Conservation (phyloP, 2,329 filamentous ascomycete species). For the Metarhizium sp. region DNA sequence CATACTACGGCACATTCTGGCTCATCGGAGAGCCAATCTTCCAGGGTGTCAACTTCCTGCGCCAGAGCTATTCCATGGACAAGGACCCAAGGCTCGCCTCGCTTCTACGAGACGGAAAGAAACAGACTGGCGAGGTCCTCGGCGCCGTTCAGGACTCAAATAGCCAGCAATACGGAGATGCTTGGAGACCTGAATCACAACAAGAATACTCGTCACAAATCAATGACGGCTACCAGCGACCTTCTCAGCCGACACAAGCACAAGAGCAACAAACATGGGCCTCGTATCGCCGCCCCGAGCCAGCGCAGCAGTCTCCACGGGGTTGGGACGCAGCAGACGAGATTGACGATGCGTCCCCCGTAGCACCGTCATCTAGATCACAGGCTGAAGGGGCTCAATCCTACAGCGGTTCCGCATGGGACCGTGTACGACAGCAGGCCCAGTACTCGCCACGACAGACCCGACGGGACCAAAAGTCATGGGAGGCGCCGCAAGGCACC, state of each 20-base stretch:
- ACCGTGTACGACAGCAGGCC: slow-evolving; percentile 31
- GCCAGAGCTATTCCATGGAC: slow-evolving; percentile 13
- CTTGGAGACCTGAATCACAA: slow-evolving; percentile 10
- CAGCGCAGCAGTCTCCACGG: slow-evolving; percentile 5
- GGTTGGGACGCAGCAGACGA: slow-evolving; percentile 19
- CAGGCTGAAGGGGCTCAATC: slow-evolving; percentile 10
- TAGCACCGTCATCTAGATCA: slow-evolving; percentile 22
- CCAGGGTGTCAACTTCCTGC: slow-evolving; percentile 17
- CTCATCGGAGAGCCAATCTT: slow-evolving; percentile 19
- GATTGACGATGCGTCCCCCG: slow-evolving; percentile 34
- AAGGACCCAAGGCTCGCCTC: slow-evolving; percentile 21
- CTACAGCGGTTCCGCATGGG: slow-evolving; percentile 31
- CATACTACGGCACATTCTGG: slow-evolving; percentile 20
- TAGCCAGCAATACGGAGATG: slow-evolving; percentile 9
- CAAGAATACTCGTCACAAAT: slow-evolving; percentile 5
- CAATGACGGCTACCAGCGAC: slow-evolving; percentile 2
- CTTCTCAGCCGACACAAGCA: not conserved
- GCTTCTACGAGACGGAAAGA: slow-evolving; percentile 12
- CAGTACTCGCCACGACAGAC: slow-evolving; percentile 16
- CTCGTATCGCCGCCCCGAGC: slow-evolving; percentile 5
- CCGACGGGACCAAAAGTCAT: slow-evolving; percentile 10
- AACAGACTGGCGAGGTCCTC: slow-evolving; percentile 8
- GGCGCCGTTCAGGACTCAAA: slow-evolving; percentile 8
- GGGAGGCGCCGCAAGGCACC: slow-evolving; percentile 8
- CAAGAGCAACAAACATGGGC: slow-evolving; percentile 10